These are phyloP conservation scores for Citrus maxima DNA, from an alignment of 345 rosid species.

Conservation along the genomic window DNA sequence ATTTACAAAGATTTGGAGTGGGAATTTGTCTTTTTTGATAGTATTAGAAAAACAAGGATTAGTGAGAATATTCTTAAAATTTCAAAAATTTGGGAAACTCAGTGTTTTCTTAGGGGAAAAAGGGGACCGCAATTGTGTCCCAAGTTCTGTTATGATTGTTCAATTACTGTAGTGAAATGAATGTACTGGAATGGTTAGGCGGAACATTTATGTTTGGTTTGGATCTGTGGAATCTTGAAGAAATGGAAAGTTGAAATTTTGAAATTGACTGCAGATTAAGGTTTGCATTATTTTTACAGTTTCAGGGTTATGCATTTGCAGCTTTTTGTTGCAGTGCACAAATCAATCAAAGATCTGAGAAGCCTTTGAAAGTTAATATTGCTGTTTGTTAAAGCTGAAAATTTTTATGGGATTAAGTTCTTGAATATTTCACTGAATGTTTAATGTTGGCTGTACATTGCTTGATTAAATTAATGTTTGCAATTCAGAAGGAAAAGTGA, in stretches of 20 bases:
- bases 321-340: not conserved
- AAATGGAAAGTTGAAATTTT: not conserved
- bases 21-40: not conserved
- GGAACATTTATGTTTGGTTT: not conserved
- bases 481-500: not conserved
- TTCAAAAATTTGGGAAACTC: not conserved
- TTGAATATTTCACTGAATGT: not conserved
- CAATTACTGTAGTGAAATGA: not conserved
- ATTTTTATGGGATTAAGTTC: not conserved
- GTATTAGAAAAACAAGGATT: not conserved
- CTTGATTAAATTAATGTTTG: not conserved
- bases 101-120: not conserved
- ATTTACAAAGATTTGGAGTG: not conserved
- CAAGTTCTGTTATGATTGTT: not conserved
- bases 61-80: not conserved
- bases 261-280: not conserved
- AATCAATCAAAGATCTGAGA: not conserved
- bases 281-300: not conserved
- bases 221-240: not conserved
- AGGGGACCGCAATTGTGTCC: not conserved
- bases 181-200: not conserved
- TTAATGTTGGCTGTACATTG: not conserved
- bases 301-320: not conserved
- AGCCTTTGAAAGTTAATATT: not conserved
- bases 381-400: not conserved